Base-by-base conservation (phyloP, 495 filamentous ascomycete genomes). In the Geopyxis carbonaria region DNA sequence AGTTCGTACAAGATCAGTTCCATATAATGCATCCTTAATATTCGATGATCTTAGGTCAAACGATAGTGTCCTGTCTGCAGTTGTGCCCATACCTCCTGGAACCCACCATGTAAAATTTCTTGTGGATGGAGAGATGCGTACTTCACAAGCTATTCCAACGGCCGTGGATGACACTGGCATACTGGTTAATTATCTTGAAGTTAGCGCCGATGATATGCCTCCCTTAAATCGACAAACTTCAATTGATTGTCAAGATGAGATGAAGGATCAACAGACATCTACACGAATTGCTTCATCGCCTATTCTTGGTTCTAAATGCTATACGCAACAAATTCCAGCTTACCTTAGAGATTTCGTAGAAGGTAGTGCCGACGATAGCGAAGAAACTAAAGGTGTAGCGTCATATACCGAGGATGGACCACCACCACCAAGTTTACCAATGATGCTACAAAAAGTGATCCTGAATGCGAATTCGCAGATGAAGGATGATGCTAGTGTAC, bases 31-130 rank as follows among this genome's bases (percentile, higher is more conserved):
- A 18, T 11, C n/a, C 15, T 19, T 40, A 4, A 22, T 40, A 25
- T 29, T 30, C 8, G 2, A 20, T 40, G 5, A 10, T 8, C 7
- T 6, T 25, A 56, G 52, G 20, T 31, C 39, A n/a, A 43, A 41
- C 15, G 51, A 50, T 25, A 40, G 40, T 36, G 63, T 73, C 22
- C 76, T 80, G 58, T 75, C 75, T 19, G 73, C 81, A 15, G 75
- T 73, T 9, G 67, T 94, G 45, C 75, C 76, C 48, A 73, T 97
- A 39, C 76, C 76, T 10, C 83, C 89, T 1, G 89, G 89, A 27
- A 95, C 89, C 1, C 89, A 97, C 60, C 89, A 97, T 60, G 65
- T 97, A 47, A 84, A 89, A 51, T 97, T 95, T 63, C 72, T 97
- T 48, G 82, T 95, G 19, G 85, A 94, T 59, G 80, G 78, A 24